A percentile compares a stretch with the other conserved stretches of the same genome.
phyloP scores from a whole-genome alignment of 169 alveolate species.

The Plasmodium yoelii region DNA sequence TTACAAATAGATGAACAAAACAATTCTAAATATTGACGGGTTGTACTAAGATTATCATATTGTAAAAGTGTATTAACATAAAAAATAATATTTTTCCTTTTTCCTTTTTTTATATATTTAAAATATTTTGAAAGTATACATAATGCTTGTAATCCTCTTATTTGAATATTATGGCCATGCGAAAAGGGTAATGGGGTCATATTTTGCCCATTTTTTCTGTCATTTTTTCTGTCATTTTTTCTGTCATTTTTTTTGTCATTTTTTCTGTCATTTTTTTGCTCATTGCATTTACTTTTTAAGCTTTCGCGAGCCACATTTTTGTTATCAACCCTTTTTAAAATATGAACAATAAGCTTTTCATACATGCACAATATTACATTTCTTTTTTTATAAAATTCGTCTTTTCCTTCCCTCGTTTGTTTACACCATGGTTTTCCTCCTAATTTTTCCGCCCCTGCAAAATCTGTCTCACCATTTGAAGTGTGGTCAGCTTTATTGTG shows the following conservation, averaged over 20 bases:
- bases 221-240: not conserved
- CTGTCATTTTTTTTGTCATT: not conserved
- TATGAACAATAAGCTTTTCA: not conserved
- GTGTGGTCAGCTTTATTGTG: not conserved
- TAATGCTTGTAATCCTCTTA: slow-evolving; percentile 77
- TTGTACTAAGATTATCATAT: slow-evolving; percentile 31
- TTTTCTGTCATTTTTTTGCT: not conserved
- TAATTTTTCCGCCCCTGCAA: not conserved
- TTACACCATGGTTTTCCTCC: no score
- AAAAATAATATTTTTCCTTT: slow-evolving; percentile 22
- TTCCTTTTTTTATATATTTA: slow-evolving; percentile 20
- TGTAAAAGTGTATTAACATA: slow-evolving; percentile 21
- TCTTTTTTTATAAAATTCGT: not conserved
- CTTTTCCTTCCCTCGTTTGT: not conserved
- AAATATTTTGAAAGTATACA: slow-evolving; percentile 71
- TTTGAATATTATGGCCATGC: slow-evolving; percentile 72
- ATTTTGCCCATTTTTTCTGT: not conserved
- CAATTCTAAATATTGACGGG: slow-evolving; percentile 61
- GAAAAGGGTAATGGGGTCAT: slow-evolving; percentile 77
- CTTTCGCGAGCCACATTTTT: not conserved
- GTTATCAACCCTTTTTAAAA: not conserved
- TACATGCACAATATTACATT: not conserved
- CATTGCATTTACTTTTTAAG: not conserved
- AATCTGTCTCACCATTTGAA: not conserved
- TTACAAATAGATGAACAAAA: slow-evolving; percentile 27